phyloP scores from a whole-genome alignment of 495 filamentous ascomycete species.

The Hyaloscypha hepaticicola region DNA sequence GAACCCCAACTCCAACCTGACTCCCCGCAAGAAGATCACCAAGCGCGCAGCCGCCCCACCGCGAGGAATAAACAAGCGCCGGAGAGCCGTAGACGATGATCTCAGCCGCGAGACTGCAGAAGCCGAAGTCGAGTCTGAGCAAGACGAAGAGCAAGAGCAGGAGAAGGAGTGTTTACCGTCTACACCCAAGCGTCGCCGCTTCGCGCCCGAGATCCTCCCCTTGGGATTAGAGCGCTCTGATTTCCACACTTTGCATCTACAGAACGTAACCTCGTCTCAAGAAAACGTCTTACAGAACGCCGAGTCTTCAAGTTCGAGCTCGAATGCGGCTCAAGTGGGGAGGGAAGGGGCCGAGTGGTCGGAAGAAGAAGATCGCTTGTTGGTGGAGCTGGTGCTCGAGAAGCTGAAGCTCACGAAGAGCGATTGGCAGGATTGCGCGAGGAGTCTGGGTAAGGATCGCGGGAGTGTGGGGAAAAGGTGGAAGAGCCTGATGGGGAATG shows the following conservation, averaged over 20 bases:
- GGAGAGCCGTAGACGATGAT: conserved; percentile 57
- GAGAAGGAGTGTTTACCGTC: conserved; percentile 41
- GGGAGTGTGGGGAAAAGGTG: conserved; percentile 66
- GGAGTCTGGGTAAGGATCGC: conserved; percentile 64
- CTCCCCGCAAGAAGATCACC: conserved; percentile 44
- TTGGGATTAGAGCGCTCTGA: conserved; percentile 64
- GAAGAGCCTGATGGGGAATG: conserved; percentile 62
- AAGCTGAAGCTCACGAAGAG: conserved; percentile 70
- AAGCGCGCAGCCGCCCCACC: conserved; percentile 46
- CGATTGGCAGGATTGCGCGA: conserved; percentile 80
- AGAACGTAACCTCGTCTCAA: conserved; percentile 26
- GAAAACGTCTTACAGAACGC: background rate
- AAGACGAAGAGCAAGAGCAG: conserved; percentile 38
- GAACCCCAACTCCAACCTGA: conserved; percentile 39
- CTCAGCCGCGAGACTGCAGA: conserved; percentile 39
- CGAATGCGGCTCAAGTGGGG: background rate
- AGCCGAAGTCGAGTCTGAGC: conserved; percentile 36
- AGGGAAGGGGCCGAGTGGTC: conserved; percentile 50
- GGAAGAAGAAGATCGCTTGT: conserved; percentile 64
- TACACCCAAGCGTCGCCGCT: conserved; percentile 67
- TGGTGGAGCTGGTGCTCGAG: conserved; percentile 72
- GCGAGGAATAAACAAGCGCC: conserved; percentile 62
- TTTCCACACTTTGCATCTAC: conserved; percentile 58
- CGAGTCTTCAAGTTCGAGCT: background rate
- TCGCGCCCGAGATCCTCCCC: conserved; percentile 65